These are phyloP conservation scores for Apiotrichum laibachii DNA, from an alignment of 1,284 basidiomycete genomes.

Conservation along the genomic window DNA sequence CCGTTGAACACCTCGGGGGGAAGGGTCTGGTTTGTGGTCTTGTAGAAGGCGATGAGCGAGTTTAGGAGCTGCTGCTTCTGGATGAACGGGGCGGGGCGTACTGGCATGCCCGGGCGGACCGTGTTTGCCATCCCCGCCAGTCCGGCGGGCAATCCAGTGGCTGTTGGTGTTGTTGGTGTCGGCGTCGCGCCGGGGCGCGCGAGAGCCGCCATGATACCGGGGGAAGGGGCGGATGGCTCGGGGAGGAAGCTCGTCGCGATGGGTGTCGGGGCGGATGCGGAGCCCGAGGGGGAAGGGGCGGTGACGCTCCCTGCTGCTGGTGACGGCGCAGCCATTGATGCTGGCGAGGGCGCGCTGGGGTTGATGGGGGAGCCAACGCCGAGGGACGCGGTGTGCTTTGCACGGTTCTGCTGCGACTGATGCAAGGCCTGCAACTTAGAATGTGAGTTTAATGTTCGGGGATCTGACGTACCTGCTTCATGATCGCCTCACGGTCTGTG, in stretches of 20 bases:
- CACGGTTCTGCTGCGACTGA: constrained; percentile 28
- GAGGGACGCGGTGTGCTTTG: constrained; percentile 11
- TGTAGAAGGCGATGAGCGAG: constrained; percentile 33
- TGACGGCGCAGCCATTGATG: constrained; percentile 12
- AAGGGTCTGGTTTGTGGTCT: constrained; percentile 23
- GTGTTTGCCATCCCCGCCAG: not conserved
- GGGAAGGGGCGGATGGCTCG: constrained; percentile 9
- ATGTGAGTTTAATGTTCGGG: too few species aligned
- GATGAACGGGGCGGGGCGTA: constrained; percentile 6
- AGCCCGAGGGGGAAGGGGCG: constrained; percentile 10
- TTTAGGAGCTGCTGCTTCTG: constrained; percentile 32
- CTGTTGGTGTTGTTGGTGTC: constrained; percentile 4
- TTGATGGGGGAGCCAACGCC: constrained; percentile 7
- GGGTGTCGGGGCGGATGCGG: not conserved
- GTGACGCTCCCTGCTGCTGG: constrained; percentile 12
- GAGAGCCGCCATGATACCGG: constrained; percentile 7
- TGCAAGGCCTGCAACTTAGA: constrained; percentile 38
- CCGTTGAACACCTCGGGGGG: constrained; percentile 42
- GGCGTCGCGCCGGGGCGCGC: not conserved
- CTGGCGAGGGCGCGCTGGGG: constrained; percentile 6
- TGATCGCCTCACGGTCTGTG: constrained; percentile 38
- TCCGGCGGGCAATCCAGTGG: not conserved
- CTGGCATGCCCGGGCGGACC: constrained; percentile 4
- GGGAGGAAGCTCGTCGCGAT: not conserved
- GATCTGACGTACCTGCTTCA: constrained; percentile 35